Evolutionary conservation across 2,329 filamentous ascomycete genomes (phyloP).

Genomic region (Cercospora sp.): DNA sequence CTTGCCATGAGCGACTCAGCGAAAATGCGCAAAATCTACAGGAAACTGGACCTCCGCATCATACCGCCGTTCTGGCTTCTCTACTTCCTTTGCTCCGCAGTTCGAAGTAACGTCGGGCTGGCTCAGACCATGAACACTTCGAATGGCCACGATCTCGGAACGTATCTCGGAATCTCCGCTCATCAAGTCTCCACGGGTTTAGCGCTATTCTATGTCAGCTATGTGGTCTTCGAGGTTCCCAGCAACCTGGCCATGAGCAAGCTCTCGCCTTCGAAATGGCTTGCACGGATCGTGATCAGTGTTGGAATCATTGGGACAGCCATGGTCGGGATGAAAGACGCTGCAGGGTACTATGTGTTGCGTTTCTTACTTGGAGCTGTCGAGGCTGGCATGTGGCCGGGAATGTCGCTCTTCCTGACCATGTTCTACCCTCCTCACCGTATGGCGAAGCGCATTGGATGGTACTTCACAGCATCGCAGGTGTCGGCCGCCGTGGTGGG

Average conservation of each 20-base stretch:
- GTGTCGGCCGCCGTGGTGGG: conserved; percentile 87
- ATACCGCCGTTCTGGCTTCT: conserved; percentile 76
- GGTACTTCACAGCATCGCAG: conserved; percentile 86
- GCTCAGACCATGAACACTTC: conserved; percentile 88
- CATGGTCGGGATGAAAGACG: conserved; percentile 76
- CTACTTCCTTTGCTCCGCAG: conserved; percentile 90
- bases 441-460: conserved; percentile 82
- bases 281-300: conserved; percentile 85
- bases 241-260: conserved; percentile 87
- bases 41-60: conserved; percentile 35
- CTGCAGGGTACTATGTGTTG: conserved; percentile 85
- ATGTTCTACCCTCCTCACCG: conserved; percentile 87
- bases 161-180: conserved; percentile 66
- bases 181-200: conserved; percentile 82
- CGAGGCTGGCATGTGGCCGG: conserved; percentile 92
- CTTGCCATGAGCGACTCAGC: conserved; percentile 3
- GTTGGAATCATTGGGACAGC: conserved; percentile 82
- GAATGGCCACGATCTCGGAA: conserved; percentile 71
- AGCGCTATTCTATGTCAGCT: conserved; percentile 88
- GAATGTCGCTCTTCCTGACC: conserved; percentile 90
- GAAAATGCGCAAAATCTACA: conserved; percentile 28
- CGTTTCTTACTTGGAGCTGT: conserved; percentile 82
- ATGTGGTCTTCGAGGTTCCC: conserved; percentile 84
- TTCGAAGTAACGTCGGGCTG: conserved; percentile 86
- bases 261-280: conserved; percentile 83